A percentile compares a stretch with the other conserved stretches of the same genome.
Evolutionary conservation across 2,329 filamentous ascomycete species (phyloP).

Genomic region (Claviceps sp.): DNA sequence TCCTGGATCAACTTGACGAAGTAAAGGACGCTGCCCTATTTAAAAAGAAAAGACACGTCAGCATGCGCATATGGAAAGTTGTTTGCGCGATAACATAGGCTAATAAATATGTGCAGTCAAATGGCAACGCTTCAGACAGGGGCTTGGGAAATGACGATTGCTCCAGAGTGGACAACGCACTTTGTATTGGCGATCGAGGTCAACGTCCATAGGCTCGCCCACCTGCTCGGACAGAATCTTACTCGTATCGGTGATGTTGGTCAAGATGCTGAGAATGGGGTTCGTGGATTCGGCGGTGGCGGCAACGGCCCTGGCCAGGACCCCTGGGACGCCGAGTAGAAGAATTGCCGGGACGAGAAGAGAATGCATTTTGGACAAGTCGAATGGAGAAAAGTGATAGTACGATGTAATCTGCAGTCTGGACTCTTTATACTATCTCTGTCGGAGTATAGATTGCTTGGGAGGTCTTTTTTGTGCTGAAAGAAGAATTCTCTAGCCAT

Average conservation of each 20-base stretch:
- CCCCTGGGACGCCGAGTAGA: background rate
- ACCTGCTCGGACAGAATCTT: background rate
- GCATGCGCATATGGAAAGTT: background rate
- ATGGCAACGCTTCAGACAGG: too few relatives aligned
- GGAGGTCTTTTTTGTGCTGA: too few relatives aligned
- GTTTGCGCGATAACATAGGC: too few relatives aligned
- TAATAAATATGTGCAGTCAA: too few relatives aligned
- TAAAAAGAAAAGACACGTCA: background rate
- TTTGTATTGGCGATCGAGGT: background rate
- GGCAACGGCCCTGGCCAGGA: background rate
- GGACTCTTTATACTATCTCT: too few relatives aligned
- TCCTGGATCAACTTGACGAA: background rate
- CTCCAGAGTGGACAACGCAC: background rate
- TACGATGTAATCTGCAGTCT: background rate
- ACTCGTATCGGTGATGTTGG: background rate
- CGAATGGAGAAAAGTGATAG: background rate
- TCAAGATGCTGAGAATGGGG: background rate
- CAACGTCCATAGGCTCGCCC: background rate
- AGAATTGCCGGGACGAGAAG: background rate
- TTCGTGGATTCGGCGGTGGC: background rate
- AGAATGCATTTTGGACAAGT: background rate
- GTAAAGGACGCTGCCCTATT: background rate
- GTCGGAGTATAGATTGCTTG: too few relatives aligned
- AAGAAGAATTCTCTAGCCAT: too few relatives aligned
- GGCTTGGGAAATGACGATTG: too few relatives aligned